Percentiles rank a stretch among this genome's conserved stretches.
phyloP scores from a whole-genome alignment of 192 early-diverging fungal genomes.

The Jimgerdemannia lactiflua region DNA sequence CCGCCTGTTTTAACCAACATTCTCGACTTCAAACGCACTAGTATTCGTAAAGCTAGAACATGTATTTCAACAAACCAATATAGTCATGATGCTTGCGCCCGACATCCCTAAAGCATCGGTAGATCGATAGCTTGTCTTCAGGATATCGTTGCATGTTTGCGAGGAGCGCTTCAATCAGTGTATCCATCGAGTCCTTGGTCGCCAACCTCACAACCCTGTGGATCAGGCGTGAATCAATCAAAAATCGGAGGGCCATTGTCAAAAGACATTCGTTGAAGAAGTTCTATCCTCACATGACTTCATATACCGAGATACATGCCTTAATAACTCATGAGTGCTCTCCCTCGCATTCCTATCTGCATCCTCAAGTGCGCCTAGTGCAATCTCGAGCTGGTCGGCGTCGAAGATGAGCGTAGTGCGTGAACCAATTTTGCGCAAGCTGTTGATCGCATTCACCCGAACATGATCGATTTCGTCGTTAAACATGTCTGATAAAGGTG shows the following conservation, averaged over 20 bases:
- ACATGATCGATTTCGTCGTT: slow-evolving; percentile 92
- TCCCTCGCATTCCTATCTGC: slow-evolving; percentile 59
- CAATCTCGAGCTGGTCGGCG: slow-evolving; percentile 71
- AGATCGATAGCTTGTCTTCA: slow-evolving; percentile 68
- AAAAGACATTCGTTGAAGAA: too few relatives aligned
- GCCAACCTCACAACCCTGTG: slow-evolving; percentile 46
- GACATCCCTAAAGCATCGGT: slow-evolving; percentile 59
- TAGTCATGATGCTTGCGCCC: slow-evolving; percentile 58
- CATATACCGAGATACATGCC: background rate
- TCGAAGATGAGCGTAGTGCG: slow-evolving; percentile 54
- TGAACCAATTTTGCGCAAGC: slow-evolving; percentile 68
- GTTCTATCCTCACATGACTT: too few relatives aligned
- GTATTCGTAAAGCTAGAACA: too few relatives aligned
- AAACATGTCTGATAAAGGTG: slow-evolving; percentile 76
- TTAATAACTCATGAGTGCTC: slow-evolving; percentile 70
- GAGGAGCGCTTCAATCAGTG: slow-evolving; percentile 55
- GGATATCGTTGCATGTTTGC: slow-evolving; percentile 64
- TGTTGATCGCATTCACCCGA: slow-evolving; percentile 76
- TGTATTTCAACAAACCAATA: slow-evolving; percentile 26
- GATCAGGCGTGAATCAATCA: background rate
- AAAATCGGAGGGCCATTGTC: too few relatives aligned
- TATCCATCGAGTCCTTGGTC: slow-evolving; percentile 36
- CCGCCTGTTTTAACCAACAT: slow-evolving; percentile 13
- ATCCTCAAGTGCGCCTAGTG: slow-evolving; percentile 78
- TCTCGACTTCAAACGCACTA: too few relatives aligned